These are phyloP conservation scores for Chenopodium berlandieri DNA, from an alignment of 148 eudicot genomes.

Conservation along the genomic window DNA sequence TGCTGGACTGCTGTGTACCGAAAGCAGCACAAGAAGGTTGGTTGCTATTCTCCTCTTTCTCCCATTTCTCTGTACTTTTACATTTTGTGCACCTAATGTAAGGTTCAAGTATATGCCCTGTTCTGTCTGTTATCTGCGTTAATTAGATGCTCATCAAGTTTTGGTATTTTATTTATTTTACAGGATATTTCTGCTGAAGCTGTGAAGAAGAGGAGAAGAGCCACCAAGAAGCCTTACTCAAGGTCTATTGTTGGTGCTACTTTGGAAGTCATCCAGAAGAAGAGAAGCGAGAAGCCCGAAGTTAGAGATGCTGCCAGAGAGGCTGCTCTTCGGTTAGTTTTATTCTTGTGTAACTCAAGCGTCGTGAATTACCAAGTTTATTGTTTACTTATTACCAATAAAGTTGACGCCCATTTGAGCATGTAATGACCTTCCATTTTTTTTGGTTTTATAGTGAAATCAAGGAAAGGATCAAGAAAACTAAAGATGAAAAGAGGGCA, in stretches of 20 bases:
- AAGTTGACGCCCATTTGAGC: neutral
- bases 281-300: conserved; percentile 60
- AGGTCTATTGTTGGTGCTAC: conserved; percentile 78
- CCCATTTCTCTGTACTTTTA: neutral
- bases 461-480: conserved; percentile 71
- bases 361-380: neutral
- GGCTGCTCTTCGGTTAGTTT: conserved; percentile 60
- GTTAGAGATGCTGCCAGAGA: conserved; percentile 75
- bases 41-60: neutral
- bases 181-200: conserved; percentile 66
- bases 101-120: neutral
- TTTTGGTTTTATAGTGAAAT: conserved; percentile 41
- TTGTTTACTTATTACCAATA: too few species aligned
- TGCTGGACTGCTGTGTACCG: conserved; percentile 72
- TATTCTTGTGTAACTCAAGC: neutral
- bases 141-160: neutral
- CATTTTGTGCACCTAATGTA: neutral
- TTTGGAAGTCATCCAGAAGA: conserved; percentile 71
- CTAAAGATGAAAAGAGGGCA: conserved; percentile 66
- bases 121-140: neutral
- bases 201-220: conserved; percentile 69
- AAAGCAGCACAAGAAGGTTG: conserved; percentile 70
- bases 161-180: neutral
- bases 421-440: neutral
- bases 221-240: conserved; percentile 70